Conservation (phyloP, 2,329 filamentous ascomycete species). For the Bretziella fagacearum region DNA sequence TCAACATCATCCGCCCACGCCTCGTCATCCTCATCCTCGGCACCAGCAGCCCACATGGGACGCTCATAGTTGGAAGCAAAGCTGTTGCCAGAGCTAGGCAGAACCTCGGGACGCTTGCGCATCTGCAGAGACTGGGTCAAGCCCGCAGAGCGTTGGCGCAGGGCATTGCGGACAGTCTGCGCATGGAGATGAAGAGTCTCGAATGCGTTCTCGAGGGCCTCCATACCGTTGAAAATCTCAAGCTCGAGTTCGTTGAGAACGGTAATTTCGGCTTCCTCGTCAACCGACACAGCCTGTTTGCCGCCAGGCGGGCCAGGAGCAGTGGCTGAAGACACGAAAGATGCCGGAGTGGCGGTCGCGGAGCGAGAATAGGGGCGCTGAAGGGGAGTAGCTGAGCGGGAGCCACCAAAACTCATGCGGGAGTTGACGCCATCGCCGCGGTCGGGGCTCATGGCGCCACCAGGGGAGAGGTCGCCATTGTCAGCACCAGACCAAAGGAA, state of each 20-base stretch:
- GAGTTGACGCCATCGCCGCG: slow-evolving; percentile 17
- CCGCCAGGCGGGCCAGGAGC: slow-evolving; percentile 25
- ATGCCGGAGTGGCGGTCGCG: slow-evolving; percentile 41
- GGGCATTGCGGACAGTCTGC: slow-evolving; percentile 57
- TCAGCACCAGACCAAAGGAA: slow-evolving; percentile 91
- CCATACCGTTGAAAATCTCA: slow-evolving; percentile 88
- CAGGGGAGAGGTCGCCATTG: slow-evolving; percentile 29
- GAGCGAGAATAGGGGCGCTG: slow-evolving; percentile 34
- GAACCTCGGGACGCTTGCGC: slow-evolving; percentile 40
- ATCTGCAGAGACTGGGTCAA: slow-evolving; percentile 47
- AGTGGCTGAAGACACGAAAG: slow-evolving; percentile 41
- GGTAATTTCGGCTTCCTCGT: slow-evolving; percentile 86
- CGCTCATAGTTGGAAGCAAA: slow-evolving; percentile 28
- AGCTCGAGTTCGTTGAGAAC: slow-evolving; percentile 81
- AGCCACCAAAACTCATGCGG: slow-evolving; percentile 13
- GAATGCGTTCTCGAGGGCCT: slow-evolving; percentile 83
- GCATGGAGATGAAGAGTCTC: slow-evolving; percentile 78
- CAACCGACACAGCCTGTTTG: slow-evolving; percentile 57
- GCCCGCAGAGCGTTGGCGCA: slow-evolving; percentile 70
- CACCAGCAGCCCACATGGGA: slow-evolving; percentile 28
- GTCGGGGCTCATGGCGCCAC: slow-evolving; percentile 34
- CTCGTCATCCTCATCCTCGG: slow-evolving; percentile 33
- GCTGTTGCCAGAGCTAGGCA: slow-evolving; percentile 32
- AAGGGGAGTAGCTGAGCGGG: slow-evolving; percentile 27
- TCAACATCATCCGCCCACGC: slow-evolving; percentile 40